phyloP scores from a whole-genome alignment of 2,329 filamentous ascomycete genomes.

The Arthrobotrys pseudoclavata region DNA sequence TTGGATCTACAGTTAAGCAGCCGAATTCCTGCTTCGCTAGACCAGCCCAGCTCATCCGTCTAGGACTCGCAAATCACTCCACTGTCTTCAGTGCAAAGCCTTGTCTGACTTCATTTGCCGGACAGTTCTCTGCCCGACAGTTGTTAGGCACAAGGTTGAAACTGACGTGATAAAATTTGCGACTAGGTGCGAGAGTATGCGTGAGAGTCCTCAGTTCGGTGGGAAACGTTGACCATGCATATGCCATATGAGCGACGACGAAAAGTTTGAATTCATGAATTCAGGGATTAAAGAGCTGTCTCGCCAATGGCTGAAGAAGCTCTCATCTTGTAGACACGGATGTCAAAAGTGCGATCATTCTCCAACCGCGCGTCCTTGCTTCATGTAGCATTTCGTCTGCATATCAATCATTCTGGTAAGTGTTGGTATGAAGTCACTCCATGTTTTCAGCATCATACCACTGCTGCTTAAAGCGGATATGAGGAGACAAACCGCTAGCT shows the following conservation, averaged over 20 bases:
- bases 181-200: not conserved
- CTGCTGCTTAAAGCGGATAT: not conserved
- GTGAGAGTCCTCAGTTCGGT: not conserved
- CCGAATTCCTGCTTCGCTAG: conserved; percentile 30
- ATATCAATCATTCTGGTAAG: not conserved
- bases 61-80: conserved; percentile 40
- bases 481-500: conserved; percentile 10
- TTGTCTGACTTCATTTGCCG: conserved; percentile 22
- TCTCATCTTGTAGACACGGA: not conserved
- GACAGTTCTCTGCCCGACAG: not conserved
- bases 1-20: conserved; percentile 21
- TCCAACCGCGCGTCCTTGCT: not conserved
- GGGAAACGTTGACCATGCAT: not conserved
- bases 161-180: not conserved
- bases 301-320: not conserved
- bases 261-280: no score
- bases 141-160: not conserved
- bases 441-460: conserved; percentile 32
- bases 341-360: not conserved
- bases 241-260: not conserved
- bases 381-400: not conserved
- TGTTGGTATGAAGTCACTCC: conserved; percentile 16
- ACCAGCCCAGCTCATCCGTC: conserved; percentile 4
- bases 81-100: conserved; percentile 14
- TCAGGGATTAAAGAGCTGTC: not conserved